phyloP scores from a whole-genome alignment of 495 filamentous ascomycete genomes.

The Pseudotulostoma volvatum region DNA sequence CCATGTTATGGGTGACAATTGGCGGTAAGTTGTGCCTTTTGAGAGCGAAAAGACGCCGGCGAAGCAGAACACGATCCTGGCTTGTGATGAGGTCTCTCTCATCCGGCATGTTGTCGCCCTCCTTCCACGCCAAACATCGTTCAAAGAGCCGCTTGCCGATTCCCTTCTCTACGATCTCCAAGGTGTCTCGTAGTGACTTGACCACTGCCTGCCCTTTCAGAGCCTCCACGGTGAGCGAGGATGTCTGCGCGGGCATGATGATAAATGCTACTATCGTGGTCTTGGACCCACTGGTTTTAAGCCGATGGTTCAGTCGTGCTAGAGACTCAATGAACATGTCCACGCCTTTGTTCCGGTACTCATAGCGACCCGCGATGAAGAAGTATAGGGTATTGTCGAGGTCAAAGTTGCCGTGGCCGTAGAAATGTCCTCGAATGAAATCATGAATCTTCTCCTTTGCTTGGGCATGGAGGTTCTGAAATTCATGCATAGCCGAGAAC shows the following conservation, averaged over 20 bases:
- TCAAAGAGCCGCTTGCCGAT: constrained; percentile 92
- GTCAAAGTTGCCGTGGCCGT: constrained; percentile 94
- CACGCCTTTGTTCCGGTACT: constrained; percentile 95
- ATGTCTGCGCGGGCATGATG: constrained; percentile 97
- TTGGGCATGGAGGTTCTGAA: constrained; percentile 94
- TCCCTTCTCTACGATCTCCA: constrained; percentile 74
- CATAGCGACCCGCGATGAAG: constrained; percentile 92
- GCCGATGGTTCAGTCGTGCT: constrained; percentile 80
- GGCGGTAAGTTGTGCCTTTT: constrained; percentile 79
- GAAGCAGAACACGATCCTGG: constrained; percentile 83
- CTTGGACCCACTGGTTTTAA: constrained; percentile 73
- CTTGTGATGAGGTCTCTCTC: constrained; percentile 87
- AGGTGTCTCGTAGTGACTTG: constrained; percentile 85
- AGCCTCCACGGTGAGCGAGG: constrained; percentile 86
- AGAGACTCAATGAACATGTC: constrained; percentile 99
- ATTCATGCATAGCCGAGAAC: constrained; percentile 96
- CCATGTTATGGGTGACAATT: constrained; percentile 99
- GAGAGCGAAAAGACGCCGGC: constrained; percentile 86
- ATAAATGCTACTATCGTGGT: constrained; percentile 97
- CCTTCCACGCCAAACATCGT: constrained; percentile 81
- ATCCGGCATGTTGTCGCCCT: constrained; percentile 81
- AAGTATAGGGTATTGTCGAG: constrained; percentile 95
- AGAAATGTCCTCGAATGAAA: constrained; percentile 96
- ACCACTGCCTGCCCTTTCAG: constrained; percentile 94
- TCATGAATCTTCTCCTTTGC: constrained; percentile 96